phyloP scores from a whole-genome alignment of 257 asterid genomes.

The Solanum boliviense region DNA sequence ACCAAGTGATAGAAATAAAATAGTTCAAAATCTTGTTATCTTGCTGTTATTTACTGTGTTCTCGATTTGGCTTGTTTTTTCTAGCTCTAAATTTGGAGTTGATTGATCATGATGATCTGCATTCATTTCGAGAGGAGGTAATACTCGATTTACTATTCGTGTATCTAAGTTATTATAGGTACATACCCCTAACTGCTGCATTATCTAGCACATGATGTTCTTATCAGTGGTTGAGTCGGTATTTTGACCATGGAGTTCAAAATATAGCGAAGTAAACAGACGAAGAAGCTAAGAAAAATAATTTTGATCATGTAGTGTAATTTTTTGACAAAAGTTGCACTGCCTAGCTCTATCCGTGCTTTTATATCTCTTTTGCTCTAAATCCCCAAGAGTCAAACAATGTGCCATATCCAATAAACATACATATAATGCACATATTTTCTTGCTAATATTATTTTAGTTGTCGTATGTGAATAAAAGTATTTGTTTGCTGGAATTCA shows the following conservation, averaged over 20 bases:
- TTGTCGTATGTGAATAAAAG: background rate
- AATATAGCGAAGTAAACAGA: background rate
- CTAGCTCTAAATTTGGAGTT: constrained; percentile 25
- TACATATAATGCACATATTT: background rate
- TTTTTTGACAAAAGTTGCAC: background rate
- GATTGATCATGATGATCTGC: constrained; percentile 12
- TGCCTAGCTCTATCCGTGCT: background rate
- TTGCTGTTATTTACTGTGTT: background rate
- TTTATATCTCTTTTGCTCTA: background rate
- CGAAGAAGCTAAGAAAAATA: background rate
- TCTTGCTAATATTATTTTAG: background rate
- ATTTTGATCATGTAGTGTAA: background rate
- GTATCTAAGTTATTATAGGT: background rate
- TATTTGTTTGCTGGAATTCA: background rate
- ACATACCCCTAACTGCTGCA: background rate
- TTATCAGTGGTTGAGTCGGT: background rate
- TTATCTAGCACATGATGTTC: background rate
- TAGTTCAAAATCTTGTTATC: background rate
- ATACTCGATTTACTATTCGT: background rate
- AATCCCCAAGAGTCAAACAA: background rate
- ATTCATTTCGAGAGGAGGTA: constrained; percentile 27
- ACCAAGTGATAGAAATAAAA: too few relatives aligned
- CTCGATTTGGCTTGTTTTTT: background rate
- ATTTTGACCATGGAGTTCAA: background rate
- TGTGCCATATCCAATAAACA: background rate